These are phyloP conservation scores for Centrapalus pauciflorus DNA, from an alignment of 129 eudicot species.

Conservation along the genomic window DNA sequence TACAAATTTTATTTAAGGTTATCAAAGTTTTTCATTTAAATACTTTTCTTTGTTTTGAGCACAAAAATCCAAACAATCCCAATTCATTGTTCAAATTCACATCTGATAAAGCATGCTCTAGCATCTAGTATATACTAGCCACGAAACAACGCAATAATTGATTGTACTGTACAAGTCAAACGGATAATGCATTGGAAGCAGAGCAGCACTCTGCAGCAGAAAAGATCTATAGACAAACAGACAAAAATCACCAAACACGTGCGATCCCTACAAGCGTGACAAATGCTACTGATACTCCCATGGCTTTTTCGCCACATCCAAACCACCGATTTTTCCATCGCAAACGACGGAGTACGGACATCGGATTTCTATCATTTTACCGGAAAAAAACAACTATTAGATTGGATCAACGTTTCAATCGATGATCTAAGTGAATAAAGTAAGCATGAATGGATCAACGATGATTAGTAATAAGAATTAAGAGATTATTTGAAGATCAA, in stretches of 20 bases:
- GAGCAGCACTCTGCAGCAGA: too few relatives aligned
- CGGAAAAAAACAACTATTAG: too few relatives aligned
- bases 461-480: not conserved
- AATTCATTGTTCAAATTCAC: too few relatives aligned
- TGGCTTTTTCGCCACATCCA: slow-evolving; percentile 25
- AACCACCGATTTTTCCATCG: not conserved
- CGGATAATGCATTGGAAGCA: not conserved
- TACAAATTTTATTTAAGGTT: too few relatives aligned
- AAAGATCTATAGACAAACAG: not conserved
- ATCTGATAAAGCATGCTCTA: too few relatives aligned
- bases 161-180: slow-evolving; percentile 1
- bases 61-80: too few relatives aligned
- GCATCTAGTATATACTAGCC: too few relatives aligned
- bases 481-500: not conserved
- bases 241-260: slow-evolving; percentile 13
- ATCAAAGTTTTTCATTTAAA: too few relatives aligned
- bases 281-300: not conserved
- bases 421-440: not conserved
- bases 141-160: not conserved
- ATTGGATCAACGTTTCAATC: not conserved
- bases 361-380: too few relatives aligned
- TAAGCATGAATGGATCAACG: not conserved
- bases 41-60: too few relatives aligned
- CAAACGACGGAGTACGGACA: too few relatives aligned
- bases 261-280: slow-evolving; percentile 10